These are phyloP conservation scores for Tuber calosporum DNA, from an alignment of 495 filamentous ascomycete species.

Conservation along the genomic window DNA sequence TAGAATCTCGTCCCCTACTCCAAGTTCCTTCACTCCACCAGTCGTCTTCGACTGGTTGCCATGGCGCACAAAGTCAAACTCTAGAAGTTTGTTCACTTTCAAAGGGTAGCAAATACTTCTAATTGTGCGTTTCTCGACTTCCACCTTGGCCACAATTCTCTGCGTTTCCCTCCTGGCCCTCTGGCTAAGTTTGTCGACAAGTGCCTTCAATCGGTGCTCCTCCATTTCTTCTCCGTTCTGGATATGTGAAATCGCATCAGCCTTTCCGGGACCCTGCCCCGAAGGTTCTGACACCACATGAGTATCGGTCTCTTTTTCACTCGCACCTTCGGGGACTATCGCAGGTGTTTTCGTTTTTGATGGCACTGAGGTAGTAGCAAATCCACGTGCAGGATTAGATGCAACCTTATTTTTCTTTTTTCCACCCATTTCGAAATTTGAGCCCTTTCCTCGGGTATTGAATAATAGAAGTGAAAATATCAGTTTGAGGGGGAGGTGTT, in stretches of 20 bases:
- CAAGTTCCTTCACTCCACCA: constrained; percentile 25
- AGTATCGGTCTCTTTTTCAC: constrained; percentile 18
- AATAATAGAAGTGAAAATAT: neutral
- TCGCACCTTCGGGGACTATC: constrained; percentile 8
- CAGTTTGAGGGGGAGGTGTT: constrained; percentile 10
- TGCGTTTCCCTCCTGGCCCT: constrained; percentile 48
- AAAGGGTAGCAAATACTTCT: constrained; percentile 31
- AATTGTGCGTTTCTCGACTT: constrained; percentile 34
- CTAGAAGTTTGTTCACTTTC: constrained; percentile 30
- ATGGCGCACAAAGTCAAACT: constrained; percentile 21
- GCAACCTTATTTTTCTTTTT: constrained; percentile 79
- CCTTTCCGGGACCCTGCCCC: too few relatives aligned
- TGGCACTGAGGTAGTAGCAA: constrained; percentile 83
- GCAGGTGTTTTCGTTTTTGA: constrained; percentile 55
- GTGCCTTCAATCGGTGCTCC: constrained; percentile 55
- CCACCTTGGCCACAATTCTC: constrained; percentile 22
- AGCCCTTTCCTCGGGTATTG: neutral
- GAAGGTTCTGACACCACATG: neutral
- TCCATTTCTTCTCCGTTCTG: constrained; percentile 47
- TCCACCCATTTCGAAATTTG: neutral
- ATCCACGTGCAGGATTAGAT: constrained; percentile 77
- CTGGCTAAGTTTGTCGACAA: constrained; percentile 71
- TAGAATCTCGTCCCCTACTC: constrained; percentile 47
- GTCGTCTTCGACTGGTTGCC: constrained; percentile 6
- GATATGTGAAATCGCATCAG: constrained; percentile 34